A percentile compares a stretch with the other conserved stretches of the same genome.
Conservation (phyloP, 108 stramenopile genomes). For the Pinguiococcus pyrenoidosus region DNA sequence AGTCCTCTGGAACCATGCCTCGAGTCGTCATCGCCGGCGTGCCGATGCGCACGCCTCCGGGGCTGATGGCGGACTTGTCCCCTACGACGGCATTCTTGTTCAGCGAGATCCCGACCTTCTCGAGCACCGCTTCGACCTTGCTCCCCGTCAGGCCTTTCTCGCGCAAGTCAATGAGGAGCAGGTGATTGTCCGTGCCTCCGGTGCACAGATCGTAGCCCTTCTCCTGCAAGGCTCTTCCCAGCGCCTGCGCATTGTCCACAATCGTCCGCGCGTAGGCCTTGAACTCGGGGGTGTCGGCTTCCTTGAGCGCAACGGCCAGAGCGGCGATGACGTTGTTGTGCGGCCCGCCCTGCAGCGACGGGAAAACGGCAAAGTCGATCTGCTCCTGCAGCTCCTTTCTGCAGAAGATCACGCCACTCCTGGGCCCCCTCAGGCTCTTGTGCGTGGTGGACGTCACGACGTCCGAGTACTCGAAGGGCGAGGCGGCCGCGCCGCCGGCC, state of each 20-base stretch:
- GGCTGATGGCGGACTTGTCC: constrained; percentile 30
- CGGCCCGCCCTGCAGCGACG: constrained; percentile 41
- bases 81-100: constrained; percentile 39
- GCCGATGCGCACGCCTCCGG: constrained; percentile 27
- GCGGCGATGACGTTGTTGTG: constrained; percentile 49
- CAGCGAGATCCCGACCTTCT: constrained; percentile 23
- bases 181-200: constrained; percentile 29
- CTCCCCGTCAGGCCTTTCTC: constrained; percentile 13
- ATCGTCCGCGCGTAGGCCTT: constrained; percentile 21
- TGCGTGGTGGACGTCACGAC: constrained; percentile 36
- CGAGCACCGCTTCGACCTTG: constrained; percentile 23
- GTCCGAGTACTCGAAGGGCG: constrained; percentile 29
- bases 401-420: constrained; percentile 21
- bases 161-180: constrained; percentile 28
- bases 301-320: constrained; percentile 33
- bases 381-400: constrained; percentile 21
- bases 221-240: constrained; percentile 10
- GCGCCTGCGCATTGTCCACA: constrained; percentile 19
- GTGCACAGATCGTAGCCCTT: constrained; percentile 21
- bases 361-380: constrained; percentile 41
- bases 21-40: constrained; percentile 37
- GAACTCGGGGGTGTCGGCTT: constrained; percentile 18
- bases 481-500: constrained; percentile 12
- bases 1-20: constrained; percentile 25
- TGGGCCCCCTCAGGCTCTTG: constrained; percentile 30